Evolutionary conservation across 805 yeast species (phyloP).

Genomic region (Priceomyces carsonii): DNA sequence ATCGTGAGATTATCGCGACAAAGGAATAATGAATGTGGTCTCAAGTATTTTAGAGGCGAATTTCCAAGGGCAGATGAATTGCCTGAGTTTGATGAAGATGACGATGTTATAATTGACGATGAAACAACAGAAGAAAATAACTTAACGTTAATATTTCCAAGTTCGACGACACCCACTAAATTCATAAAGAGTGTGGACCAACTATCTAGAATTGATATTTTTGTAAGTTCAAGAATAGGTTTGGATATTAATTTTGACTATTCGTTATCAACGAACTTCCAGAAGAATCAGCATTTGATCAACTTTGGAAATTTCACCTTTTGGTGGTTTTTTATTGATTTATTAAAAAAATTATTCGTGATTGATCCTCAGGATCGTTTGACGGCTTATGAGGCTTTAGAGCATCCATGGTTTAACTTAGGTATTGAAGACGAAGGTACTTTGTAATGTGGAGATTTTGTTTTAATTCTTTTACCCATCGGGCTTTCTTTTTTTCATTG

Average conservation of each 20-base stretch:
- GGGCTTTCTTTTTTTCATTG: too few relatives aligned
- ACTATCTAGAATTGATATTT: slow-evolving; percentile 43
- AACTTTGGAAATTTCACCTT: slow-evolving; percentile 65
- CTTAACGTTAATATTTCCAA: slow-evolving; percentile 39
- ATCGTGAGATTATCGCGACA: slow-evolving; percentile 37
- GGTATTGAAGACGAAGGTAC: slow-evolving; percentile 51
- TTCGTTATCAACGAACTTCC: slow-evolving; percentile 39
- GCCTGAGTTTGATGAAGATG: slow-evolving; percentile 11
- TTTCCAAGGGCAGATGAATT: slow-evolving; percentile 11
- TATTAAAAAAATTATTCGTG: slow-evolving; percentile 37
- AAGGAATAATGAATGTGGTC: slow-evolving; percentile 42
- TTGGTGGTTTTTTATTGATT: slow-evolving; percentile 74
- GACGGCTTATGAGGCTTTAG: slow-evolving; percentile 42
- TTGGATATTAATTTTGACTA: slow-evolving; percentile 39
- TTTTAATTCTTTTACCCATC: slow-evolving; percentile 3
- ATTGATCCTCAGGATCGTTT: slow-evolving; percentile 40
- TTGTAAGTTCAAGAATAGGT: slow-evolving; percentile 43
- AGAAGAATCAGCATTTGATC: slow-evolving; percentile 42
- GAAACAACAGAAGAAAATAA: slow-evolving; percentile 25
- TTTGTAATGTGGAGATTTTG: slow-evolving; percentile 4
- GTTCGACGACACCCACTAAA: slow-evolving; percentile 37
- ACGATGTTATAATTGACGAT: slow-evolving; percentile 33
- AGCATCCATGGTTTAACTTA: slow-evolving; percentile 50
- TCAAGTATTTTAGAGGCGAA: slow-evolving; percentile 36
- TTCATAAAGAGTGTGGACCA: slow-evolving; percentile 39